These are phyloP conservation scores for Xylariales sp. DNA, from an alignment of 2,329 filamentous ascomycete species.

Conservation along the genomic window DNA sequence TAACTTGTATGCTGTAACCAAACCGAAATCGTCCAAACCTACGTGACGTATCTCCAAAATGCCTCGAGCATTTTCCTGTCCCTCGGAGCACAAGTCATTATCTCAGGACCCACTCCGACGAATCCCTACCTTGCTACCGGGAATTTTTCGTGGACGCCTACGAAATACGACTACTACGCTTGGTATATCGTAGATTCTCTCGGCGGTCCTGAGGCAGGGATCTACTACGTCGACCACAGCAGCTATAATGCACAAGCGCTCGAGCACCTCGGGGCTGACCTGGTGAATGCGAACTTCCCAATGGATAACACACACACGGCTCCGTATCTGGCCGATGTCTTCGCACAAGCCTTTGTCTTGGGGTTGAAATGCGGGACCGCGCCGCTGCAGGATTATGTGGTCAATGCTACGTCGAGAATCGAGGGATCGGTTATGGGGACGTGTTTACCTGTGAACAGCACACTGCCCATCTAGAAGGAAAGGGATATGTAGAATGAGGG, in stretches of 20 bases:
- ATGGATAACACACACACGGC: slow-evolving; percentile 14
- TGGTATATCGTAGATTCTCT: slow-evolving; percentile 12
- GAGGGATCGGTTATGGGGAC: slow-evolving; percentile 9
- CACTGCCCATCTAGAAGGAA: slow-evolving; percentile 13
- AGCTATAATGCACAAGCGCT: slow-evolving; percentile 12
- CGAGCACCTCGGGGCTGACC: slow-evolving; percentile 7
- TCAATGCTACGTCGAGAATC: slow-evolving; percentile 12
- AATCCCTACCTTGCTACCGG: slow-evolving; percentile 10
- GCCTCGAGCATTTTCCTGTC: slow-evolving; percentile 12
- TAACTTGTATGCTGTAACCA: slow-evolving; percentile 14
- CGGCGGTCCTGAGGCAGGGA: slow-evolving; percentile 10
- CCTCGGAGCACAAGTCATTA: slow-evolving; percentile 12
- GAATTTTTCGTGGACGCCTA: slow-evolving; percentile 8
- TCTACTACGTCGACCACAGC: slow-evolving; percentile 14
- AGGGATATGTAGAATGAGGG: too few relatives aligned
- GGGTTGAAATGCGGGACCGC: slow-evolving; percentile 14
- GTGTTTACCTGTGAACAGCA: slow-evolving; percentile 11
- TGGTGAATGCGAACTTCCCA: slow-evolving; percentile 10
- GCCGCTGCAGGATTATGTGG: slow-evolving; percentile 10
- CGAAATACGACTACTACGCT: slow-evolving; percentile 12
- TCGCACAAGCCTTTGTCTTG: slow-evolving; percentile 12
- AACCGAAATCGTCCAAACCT: slow-evolving; percentile 22
- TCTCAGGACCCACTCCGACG: slow-evolving; percentile 12
- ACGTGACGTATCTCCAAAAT: slow-evolving; percentile 17
- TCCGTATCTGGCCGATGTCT: slow-evolving; percentile 12